phyloP scores from a whole-genome alignment of 495 filamentous ascomycete species.

The Podospora anserina region DNA sequence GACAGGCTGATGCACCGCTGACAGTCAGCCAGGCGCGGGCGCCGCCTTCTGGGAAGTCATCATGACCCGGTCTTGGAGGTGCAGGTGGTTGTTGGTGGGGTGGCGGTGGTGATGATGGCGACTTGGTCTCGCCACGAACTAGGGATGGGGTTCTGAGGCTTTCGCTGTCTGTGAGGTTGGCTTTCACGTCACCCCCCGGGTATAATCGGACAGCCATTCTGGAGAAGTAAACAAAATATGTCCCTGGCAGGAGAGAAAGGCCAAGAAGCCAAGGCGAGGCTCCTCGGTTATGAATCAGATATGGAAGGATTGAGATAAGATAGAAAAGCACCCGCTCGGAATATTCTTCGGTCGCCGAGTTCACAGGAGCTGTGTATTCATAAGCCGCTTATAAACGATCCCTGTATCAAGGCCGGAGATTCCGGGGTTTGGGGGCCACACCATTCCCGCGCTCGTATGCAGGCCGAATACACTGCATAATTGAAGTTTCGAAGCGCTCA shows the following conservation, averaged over 20 bases:
- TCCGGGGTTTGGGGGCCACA: not conserved
- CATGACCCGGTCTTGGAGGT: not conserved
- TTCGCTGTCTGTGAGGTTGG: not conserved
- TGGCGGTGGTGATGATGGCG: not conserved
- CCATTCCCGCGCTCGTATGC: not conserved
- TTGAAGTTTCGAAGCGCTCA: too few relatives aligned
- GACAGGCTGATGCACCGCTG: not conserved
- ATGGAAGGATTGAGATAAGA: not conserved
- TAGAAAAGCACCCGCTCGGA: not conserved
- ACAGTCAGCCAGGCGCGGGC: not conserved
- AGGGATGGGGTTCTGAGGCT: not conserved
- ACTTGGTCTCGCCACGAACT: not conserved
- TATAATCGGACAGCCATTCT: not conserved
- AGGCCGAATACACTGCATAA: not conserved
- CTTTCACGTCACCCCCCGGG: not conserved
- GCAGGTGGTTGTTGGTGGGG: not conserved
- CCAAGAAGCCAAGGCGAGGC: not conserved
- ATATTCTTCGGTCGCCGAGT: not conserved
- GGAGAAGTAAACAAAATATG: not conserved
- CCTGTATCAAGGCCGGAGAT: not conserved
- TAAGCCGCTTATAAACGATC: not conserved
- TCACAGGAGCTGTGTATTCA: too few relatives aligned
- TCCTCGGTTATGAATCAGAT: not conserved
- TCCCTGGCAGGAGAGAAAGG: not conserved
- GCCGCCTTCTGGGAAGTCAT: slow-evolving; percentile 4